A percentile compares a stretch with the other conserved stretches of the same genome.
phyloP scores from a whole-genome alignment of 1,284 basidiomycete genomes.

The Irpex sp. region DNA sequence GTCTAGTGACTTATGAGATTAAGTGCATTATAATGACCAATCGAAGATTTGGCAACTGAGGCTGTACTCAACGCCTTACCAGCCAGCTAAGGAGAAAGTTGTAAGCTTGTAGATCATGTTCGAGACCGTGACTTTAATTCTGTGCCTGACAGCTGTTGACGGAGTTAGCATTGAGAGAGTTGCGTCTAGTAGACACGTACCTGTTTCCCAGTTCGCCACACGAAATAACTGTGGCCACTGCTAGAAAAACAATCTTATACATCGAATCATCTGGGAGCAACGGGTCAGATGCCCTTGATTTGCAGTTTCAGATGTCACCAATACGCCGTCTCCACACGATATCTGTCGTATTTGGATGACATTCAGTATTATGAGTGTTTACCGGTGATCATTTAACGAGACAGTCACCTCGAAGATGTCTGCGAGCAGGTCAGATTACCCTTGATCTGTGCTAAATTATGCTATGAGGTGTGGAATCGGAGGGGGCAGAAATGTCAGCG shows the following conservation, averaged over 20 bases:
- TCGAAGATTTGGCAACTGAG: too few species aligned
- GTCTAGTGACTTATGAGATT: background rate
- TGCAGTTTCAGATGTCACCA: background rate
- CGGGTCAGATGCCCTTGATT: background rate
- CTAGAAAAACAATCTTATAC: too few species aligned
- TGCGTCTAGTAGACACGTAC: too few species aligned
- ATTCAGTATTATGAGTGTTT: background rate
- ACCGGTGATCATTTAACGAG: background rate
- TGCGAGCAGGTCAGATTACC: background rate
- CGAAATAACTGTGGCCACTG: too few species aligned
- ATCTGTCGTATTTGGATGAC: background rate
- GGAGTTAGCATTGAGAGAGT: too few species aligned
- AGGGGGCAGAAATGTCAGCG: background rate
- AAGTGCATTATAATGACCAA: background rate
- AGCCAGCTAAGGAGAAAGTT: too few species aligned
- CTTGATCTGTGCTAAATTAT: background rate
- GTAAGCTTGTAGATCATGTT: too few species aligned
- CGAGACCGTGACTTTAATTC: too few species aligned
- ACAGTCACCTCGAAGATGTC: background rate
- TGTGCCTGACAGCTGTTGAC: too few species aligned
- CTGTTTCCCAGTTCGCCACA: too few species aligned
- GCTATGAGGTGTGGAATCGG: background rate
- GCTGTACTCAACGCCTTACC: too few species aligned
- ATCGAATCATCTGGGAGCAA: too few species aligned
- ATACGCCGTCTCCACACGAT: background rate